Conservation (phyloP, 371 early-diverging fungal species). For the Mortierella sp. region DNA sequence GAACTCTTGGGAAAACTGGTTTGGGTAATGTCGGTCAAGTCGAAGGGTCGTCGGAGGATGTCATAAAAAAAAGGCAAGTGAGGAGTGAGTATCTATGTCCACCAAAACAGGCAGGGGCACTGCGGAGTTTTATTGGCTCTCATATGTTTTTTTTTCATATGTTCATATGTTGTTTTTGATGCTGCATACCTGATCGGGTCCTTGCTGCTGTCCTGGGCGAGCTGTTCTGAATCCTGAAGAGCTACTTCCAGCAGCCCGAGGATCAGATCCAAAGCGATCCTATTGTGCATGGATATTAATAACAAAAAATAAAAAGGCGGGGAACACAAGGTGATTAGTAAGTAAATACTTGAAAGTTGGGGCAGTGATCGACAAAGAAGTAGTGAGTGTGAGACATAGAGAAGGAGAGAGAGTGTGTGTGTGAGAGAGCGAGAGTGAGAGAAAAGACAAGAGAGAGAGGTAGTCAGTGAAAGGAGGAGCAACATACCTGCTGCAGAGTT, state of each 20-base stretch:
- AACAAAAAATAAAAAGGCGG: slow-evolving; percentile 13
- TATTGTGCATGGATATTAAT: slow-evolving; percentile 30
- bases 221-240: slow-evolving; percentile 64
- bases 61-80: slow-evolving; percentile 34
- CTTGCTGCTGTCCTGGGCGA: slow-evolving; percentile 58
- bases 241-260: slow-evolving; percentile 64
- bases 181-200: slow-evolving; percentile 34
- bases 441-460: too few relatives aligned
- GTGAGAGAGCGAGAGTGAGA: too few relatives aligned
- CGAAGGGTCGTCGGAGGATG: slow-evolving; percentile 9
- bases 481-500: slow-evolving; percentile 78
- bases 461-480: background rate
- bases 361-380: background rate
- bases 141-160: slow-evolving; percentile 15
- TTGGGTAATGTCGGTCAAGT: slow-evolving; percentile 5
- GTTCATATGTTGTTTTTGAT: slow-evolving; percentile 16
- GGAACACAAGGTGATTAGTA: background rate
- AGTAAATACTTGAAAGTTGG: background rate
- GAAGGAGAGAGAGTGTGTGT: background rate
- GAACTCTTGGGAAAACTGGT: slow-evolving; percentile 62
- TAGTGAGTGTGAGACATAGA: background rate
- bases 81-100: slow-evolving; percentile 13
- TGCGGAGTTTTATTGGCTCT: background rate
- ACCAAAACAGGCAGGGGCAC: background rate
- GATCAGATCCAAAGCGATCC: slow-evolving; percentile 73